phyloP scores from a whole-genome alignment of 768 basidiomycete genomes.

The Asterophora lycoperdoides region DNA sequence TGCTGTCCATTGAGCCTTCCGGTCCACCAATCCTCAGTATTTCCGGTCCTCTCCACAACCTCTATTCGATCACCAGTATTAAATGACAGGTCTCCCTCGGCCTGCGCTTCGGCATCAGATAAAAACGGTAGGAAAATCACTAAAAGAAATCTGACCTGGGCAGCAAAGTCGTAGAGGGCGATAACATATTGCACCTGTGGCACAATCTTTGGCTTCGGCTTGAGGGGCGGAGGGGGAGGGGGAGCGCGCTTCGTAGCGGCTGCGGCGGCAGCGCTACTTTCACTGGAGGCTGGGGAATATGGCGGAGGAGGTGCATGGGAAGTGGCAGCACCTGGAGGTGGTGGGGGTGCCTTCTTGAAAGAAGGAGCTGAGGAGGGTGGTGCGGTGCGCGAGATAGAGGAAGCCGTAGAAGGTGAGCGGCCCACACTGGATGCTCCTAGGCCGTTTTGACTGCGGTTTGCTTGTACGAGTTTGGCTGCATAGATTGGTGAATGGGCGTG shows the following conservation, averaged over 20 bases:
- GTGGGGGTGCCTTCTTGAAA: constrained; percentile 50
- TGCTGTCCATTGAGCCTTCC: constrained; percentile 76
- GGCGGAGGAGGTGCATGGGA: constrained; percentile 43
- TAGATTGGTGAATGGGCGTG: neutral
- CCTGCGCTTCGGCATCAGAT: constrained; percentile 34
- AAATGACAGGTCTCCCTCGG: constrained; percentile 91
- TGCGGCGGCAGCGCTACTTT: constrained; percentile 23
- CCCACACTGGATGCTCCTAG: constrained; percentile 31
- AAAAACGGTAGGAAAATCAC: neutral
- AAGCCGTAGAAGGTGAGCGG: constrained; percentile 26
- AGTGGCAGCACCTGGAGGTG: constrained; percentile 39
- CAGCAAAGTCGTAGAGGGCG: constrained; percentile 91
- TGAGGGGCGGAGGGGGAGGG: constrained; percentile 89
- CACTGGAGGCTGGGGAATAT: constrained; percentile 30
- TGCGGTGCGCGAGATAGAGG: constrained; percentile 38
- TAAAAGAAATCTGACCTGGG: constrained; percentile 53
- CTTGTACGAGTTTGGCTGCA: constrained; percentile 66
- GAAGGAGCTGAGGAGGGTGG: constrained; percentile 32
- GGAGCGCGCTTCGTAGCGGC: constrained; percentile 69
- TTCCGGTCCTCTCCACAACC: constrained; percentile 76
- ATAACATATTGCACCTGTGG: constrained; percentile 73
- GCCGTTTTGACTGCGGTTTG: constrained; percentile 33
- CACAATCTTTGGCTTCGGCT: constrained; percentile 76
- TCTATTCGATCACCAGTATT: constrained; percentile 87
- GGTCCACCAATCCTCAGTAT: constrained; percentile 97